Evolutionary conservation across 164 flowering plant genomes (phyloP), one percentile per base, ranked within the genome.

Genomic region (Sextonia rubra): DNA sequence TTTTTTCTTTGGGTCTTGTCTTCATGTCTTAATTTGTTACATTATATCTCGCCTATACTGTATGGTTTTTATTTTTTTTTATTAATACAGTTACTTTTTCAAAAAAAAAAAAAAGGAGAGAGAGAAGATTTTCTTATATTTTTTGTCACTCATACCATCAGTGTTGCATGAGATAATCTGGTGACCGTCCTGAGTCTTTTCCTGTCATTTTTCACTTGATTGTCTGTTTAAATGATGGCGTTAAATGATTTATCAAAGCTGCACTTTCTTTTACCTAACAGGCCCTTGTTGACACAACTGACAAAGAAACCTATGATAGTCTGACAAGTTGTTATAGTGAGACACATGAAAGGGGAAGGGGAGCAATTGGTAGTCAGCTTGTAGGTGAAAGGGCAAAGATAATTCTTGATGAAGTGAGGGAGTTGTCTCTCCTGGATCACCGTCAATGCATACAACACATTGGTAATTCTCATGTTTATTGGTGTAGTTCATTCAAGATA

Each of bases 241-340:
- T 37, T 37, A 37, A 8, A 37, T 0, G 11, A 37, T 37, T 37
- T 37, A 37, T 37, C 44, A 7, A 37, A 37, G 44, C 8, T 8
- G 11, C 9, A 24, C 24, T 12, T 17, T n/a, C 61, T 69, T 73
- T 17, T 71, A 71, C 24, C 78, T 70, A 29, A 56, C 86, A 94
- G 99, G 98, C 98, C 47, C 91, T 95, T 62, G 71, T 81, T 77
- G 92, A 91, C 65, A 85, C 98, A 30, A 88, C 78, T 69, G 99
- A 95, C 75, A 87, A 76, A 71, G 98, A 95, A 83, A 87, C 93
- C 30, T 88, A 86, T 80, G 78, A 27, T 22, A 85, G 83, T 68
- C 79, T 93, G 84, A 89, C 94, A 17, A 76, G 87, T 79, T 81
- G 83, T 76, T 83, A 82, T 73, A 77, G 75, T 70, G 88, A 85